Percentiles rank a stretch among this genome's conserved stretches.
These are phyloP conservation scores for Suillus hirtellus DNA, from an alignment of 768 basidiomycete species.

Conservation along the genomic window DNA sequence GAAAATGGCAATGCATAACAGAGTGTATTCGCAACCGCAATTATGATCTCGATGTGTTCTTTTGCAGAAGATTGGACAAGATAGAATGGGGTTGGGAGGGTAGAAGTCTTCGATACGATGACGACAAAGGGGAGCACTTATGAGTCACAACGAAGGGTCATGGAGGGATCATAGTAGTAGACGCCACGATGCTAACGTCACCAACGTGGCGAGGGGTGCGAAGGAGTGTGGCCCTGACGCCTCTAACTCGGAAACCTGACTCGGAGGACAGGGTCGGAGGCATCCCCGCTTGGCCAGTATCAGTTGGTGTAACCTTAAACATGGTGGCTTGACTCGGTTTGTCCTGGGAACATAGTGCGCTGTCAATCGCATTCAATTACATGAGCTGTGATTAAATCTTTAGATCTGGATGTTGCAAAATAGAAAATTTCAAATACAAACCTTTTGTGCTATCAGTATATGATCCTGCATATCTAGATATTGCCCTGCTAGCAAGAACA, in stretches of 20 bases:
- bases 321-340: background rate
- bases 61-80: background rate
- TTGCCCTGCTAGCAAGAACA: slow-evolving; percentile 1
- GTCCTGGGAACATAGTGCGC: background rate
- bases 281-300: background rate
- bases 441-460: background rate
- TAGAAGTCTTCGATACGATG: background rate
- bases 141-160: background rate
- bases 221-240: background rate
- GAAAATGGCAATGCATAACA: background rate
- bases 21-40: slow-evolving; percentile 1
- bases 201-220: background rate
- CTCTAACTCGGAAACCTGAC: background rate
- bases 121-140: background rate
- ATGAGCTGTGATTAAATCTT: background rate
- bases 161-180: background rate
- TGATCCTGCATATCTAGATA: background rate
- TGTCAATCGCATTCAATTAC: slow-evolving; percentile 3
- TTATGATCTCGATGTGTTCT: too few species aligned
- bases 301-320: slow-evolving; percentile 4
- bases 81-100: background rate
- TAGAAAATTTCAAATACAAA: background rate
- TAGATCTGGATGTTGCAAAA: background rate
- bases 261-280: slow-evolving; percentile 1
- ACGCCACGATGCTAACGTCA: background rate